Evolutionary conservation across 805 yeast genomes (phyloP), one percentile per base, ranked within the genome.

Genomic region (Hemisphaericaspora nanyangensis): DNA sequence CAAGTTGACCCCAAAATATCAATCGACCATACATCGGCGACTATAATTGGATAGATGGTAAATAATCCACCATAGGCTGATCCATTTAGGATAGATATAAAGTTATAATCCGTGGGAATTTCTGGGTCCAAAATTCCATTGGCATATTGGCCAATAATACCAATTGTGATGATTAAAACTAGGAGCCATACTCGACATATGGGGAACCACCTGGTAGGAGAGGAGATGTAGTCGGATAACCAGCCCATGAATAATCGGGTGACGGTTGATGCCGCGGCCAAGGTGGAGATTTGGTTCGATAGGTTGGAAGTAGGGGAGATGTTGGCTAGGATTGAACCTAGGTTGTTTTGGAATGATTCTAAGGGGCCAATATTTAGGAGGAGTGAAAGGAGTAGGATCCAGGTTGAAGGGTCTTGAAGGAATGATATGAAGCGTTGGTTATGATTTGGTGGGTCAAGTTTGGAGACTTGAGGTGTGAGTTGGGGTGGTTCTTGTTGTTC

Each of bases 1-100:
- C 96, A 91, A 2, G 91, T 85, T 2, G 95, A 85, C 0, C 97
- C 98, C 60, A 91, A 79, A 25, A 85, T 74, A 31, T 85, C 89
- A 17, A 85, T 74, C 0, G 97, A 97, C 89, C 96, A 93, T 3
- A 85, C 77, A 4, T 82, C 70, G 1, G 95, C 82, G 12, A 89
- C 78, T 11, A 89, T 71, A 0, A 95, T 84, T 3, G 99, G 98
- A 50, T 80, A 85, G 5, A 87, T 62, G 0, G 98, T 89, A 65
- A 87, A 91, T 4, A 86, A 55, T 0, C 90, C 86, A 24, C 98
- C 96, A 54, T 91, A 87, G 5, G 78, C 66, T 18, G 77, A 54
- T 0, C 98, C 98, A 40, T 79, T 71, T 2, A 82, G 43, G 2
- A 74, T 55, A 7, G 86, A 70, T 29, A 60, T 48, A 6, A 18